Evolutionary conservation across 139 green algal genomes (phyloP).

Genomic region (Chloropicon primus): DNA sequence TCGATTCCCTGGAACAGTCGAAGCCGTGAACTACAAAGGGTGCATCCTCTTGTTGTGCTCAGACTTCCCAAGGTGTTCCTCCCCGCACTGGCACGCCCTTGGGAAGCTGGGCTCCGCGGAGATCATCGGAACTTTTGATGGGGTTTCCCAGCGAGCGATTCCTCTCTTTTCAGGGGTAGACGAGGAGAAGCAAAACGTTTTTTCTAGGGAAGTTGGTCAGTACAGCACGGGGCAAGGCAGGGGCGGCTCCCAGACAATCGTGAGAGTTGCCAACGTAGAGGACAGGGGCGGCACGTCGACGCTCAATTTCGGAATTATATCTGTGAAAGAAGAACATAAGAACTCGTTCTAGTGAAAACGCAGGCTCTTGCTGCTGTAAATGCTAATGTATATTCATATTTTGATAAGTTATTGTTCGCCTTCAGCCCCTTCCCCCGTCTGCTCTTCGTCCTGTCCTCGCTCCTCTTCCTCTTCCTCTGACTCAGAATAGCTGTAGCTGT

Average conservation of each 20-base stretch:
- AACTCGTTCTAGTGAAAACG: no score
- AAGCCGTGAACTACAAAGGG: not conserved
- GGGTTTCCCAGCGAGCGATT: not conserved
- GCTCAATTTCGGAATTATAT: no score
- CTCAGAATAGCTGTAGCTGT: not conserved
- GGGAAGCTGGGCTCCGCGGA: not conserved
- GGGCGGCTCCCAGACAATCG: no score
- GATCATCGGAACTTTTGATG: not conserved
- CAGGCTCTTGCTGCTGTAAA: no score
- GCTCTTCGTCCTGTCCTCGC: not conserved
- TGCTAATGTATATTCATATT: no score
- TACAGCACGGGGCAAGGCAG: no score
- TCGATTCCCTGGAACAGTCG: not conserved
- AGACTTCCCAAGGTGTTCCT: not conserved
- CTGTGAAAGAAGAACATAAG: no score
- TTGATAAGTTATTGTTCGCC: no score
- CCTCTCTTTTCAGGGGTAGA: not conserved
- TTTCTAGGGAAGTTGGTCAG: no score
- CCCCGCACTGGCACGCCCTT: not conserved
- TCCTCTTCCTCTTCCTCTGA: not conserved
- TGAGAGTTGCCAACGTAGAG: no score
- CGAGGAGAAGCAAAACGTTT: no score
- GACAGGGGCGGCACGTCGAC: no score
- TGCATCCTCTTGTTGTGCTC: not conserved
- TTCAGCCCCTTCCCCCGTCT: not conserved